Evolutionary conservation across 1,139 yeast species (phyloP).

Genomic region (Pichia sp.): DNA sequence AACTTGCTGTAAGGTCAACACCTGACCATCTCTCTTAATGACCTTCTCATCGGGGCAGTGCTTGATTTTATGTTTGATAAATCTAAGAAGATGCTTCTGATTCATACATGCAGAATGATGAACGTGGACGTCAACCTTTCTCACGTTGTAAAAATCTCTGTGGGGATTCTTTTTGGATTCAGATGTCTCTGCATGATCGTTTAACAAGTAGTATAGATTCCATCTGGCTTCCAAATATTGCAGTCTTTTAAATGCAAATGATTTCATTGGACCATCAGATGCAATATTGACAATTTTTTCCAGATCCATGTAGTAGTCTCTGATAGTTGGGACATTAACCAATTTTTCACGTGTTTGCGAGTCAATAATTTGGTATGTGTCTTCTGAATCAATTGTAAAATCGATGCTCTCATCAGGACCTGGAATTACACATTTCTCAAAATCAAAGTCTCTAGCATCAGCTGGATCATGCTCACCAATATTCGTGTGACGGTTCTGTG

Average conservation of each 20-base stretch:
- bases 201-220: constrained; percentile 81
- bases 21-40: constrained; percentile 85
- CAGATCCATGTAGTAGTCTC: constrained; percentile 78
- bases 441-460: constrained; percentile 46
- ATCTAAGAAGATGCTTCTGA: constrained; percentile 90
- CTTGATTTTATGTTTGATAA: constrained; percentile 84
- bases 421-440: constrained; percentile 60
- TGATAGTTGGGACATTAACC: constrained; percentile 65
- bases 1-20: constrained; percentile 80
- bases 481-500: constrained; percentile 30
- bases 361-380: constrained; percentile 48
- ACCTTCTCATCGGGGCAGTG: constrained; percentile 83
- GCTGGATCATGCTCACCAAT: constrained; percentile 7
- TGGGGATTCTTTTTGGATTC: constrained; percentile 85
- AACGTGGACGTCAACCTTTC: constrained; percentile 98
- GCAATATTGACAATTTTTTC: constrained; percentile 65
- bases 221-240: constrained; percentile 95
- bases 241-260: constrained; percentile 89
- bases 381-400: constrained; percentile 50
- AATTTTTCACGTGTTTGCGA: constrained; percentile 28
- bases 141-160: constrained; percentile 94
- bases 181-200: constrained; percentile 88
- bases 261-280: constrained; percentile 95
- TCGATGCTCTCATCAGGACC: constrained; percentile 42
- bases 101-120: constrained; percentile 99